Conservation (phyloP, 805 yeast genomes). For the Geotrichum ghanense region DNA sequence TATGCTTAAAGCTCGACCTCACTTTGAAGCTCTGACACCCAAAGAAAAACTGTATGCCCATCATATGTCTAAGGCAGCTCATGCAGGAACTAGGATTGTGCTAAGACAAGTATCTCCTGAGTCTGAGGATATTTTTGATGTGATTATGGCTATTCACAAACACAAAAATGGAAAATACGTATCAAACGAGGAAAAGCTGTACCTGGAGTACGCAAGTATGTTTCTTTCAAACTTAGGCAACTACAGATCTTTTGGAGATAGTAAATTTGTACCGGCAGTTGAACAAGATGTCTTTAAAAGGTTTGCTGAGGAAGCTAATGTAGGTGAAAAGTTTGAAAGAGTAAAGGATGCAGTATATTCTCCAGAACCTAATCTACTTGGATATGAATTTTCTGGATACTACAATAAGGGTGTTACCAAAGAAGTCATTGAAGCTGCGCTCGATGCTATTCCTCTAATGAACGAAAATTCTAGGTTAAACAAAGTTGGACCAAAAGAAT, state of each 20-base stretch:
- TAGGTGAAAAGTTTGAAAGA: conserved; percentile 21
- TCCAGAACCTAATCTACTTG: conserved; percentile 43
- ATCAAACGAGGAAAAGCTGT: conserved; percentile 31
- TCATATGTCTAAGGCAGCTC: conserved; percentile 71
- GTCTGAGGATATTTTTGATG: conserved; percentile 62
- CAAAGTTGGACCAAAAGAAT: conserved; percentile 38
- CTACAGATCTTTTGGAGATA: conserved; percentile 84
- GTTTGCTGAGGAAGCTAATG: conserved; percentile 32
- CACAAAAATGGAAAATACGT: conserved; percentile 36
- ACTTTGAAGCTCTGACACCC: conserved; percentile 52
- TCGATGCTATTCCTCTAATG: conserved; percentile 53
- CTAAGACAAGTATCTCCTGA: conserved; percentile 76
- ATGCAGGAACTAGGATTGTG: conserved; percentile 71
- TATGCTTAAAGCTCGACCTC: conserved; percentile 54
- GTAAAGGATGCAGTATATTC: conserved; percentile 37
- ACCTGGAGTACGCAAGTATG: conserved; percentile 52
- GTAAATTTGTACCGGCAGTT: conserved; percentile 67
- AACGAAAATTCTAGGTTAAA: conserved; percentile 68
- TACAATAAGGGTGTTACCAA: conserved; percentile 61
- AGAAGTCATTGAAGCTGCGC: conserved; percentile 45
- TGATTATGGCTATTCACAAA: conserved; percentile 51
- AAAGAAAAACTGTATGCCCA: conserved; percentile 68
- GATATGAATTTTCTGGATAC: conserved; percentile 70
- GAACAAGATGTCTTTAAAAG: conserved; percentile 35
- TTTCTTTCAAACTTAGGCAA: conserved; percentile 55